These are phyloP conservation scores for Suillus hirtellus DNA, from an alignment of 768 basidiomycete genomes.

Conservation along the genomic window DNA sequence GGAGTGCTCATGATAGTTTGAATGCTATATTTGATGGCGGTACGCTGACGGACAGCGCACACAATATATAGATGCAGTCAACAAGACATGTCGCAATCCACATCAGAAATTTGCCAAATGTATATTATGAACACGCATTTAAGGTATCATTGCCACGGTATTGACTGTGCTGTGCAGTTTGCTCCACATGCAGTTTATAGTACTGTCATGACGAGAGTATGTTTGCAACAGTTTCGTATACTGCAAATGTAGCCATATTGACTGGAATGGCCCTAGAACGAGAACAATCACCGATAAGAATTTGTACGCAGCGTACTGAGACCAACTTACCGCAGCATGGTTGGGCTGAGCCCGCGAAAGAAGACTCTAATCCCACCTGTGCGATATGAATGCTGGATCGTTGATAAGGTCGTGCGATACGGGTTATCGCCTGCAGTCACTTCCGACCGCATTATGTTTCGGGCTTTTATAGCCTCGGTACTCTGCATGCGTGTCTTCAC, in stretches of 20 bases:
- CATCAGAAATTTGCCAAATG: background rate
- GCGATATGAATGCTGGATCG: slow-evolving; percentile 59
- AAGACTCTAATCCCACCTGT: slow-evolving; percentile 70
- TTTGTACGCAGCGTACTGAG: background rate
- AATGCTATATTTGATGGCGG: background rate
- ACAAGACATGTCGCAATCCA: background rate
- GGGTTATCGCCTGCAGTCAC: slow-evolving; percentile 38
- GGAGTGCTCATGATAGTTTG: background rate
- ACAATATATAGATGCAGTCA: background rate
- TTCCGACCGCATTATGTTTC: background rate
- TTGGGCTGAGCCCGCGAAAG: slow-evolving; percentile 75
- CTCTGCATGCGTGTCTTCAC: slow-evolving; percentile 89
- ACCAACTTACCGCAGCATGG: slow-evolving; percentile 63
- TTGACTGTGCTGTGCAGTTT: background rate
- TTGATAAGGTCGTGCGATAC: slow-evolving; percentile 59
- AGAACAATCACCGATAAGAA: slow-evolving; percentile 9
- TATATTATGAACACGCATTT: background rate
- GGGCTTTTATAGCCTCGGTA: slow-evolving; percentile 15
- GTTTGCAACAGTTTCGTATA: slow-evolving; percentile 64
- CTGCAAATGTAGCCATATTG: slow-evolving; percentile 81
- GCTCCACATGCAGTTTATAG: slow-evolving; percentile 1
- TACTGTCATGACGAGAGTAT: slow-evolving; percentile 26
- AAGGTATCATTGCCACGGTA: background rate
- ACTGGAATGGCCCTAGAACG: slow-evolving; percentile 69
- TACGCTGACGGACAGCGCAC: background rate